phyloP scores from a whole-genome alignment of 495 filamentous ascomycete genomes.

The Aspergillus affinis region DNA sequence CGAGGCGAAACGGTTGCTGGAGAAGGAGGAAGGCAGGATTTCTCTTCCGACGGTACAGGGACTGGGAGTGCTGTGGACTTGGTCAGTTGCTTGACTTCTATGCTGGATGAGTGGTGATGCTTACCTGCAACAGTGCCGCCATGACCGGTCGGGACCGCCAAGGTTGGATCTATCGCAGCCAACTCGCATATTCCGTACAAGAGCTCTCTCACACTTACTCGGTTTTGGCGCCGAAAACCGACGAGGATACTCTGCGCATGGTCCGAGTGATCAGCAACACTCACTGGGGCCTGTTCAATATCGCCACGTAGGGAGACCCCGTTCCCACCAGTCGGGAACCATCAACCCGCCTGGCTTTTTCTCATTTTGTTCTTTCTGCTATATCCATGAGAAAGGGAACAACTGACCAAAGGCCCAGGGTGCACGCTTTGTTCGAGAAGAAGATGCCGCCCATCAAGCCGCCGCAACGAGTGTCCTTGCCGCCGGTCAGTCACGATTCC shows the following conservation, averaged over 20 bases:
- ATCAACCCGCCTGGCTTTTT: not conserved
- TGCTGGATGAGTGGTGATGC: not conserved
- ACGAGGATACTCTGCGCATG: slow-evolving; percentile 17
- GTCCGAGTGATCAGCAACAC: slow-evolving; percentile 22
- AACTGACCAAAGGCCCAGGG: slow-evolving; percentile 21
- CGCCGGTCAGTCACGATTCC: slow-evolving; percentile 13
- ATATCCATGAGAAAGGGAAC: not conserved
- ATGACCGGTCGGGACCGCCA: slow-evolving; percentile 34
- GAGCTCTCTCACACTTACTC: slow-evolving; percentile 21
- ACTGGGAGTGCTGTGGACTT: slow-evolving; percentile 26
- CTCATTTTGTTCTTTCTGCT: not conserved
- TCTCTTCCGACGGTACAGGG: slow-evolving; percentile 30
- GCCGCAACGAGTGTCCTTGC: slow-evolving; percentile 14
- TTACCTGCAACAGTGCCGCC: slow-evolving; percentile 22
- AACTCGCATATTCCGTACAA: slow-evolving; percentile 25
- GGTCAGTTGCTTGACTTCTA: slow-evolving; percentile 14
- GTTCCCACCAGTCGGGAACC: not conserved
- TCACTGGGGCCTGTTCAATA: slow-evolving; percentile 37
- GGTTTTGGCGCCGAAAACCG: slow-evolving; percentile 9
- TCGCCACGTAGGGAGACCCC: slow-evolving; percentile 28
- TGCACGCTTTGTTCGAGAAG: slow-evolving; percentile 25
- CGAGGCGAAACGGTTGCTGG: slow-evolving; percentile 30
- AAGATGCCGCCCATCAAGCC: slow-evolving; percentile 19
- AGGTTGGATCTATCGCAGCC: slow-evolving; percentile 30
- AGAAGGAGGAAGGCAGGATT: slow-evolving; percentile 30